Evolutionary conservation across 2,329 filamentous ascomycete genomes (phyloP), one percentile per base, ranked within the genome.

Genomic region (Cladorrhinum sp.): DNA sequence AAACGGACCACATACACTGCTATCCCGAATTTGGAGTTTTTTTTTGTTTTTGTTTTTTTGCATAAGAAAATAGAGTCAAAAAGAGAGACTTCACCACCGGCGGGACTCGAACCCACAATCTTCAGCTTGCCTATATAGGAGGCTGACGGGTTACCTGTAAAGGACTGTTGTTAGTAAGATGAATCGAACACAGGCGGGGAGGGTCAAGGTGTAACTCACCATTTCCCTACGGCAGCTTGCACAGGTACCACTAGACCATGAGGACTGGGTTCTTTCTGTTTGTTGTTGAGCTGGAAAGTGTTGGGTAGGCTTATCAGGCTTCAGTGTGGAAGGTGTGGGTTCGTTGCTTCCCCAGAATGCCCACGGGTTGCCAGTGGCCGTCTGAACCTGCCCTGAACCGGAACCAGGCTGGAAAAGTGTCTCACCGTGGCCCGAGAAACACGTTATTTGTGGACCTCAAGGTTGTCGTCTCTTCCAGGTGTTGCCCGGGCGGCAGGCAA

Each of bases 91-190:
- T 49, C 36, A 56, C 38, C 53, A 12, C 53, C 38, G 53, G 27
- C 38, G 53, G 53, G 53, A 56, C 53, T 56, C 53, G 38, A 56
- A 56, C 53, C 53, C 53, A 36, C 53, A 56, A 29, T 56, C 22
- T 56, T 49, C 53, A 56, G 53, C 38, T 56, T 56, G 41, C 41
- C 41, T 45, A 7, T 45, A 22, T 45, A 56, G 53, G 53, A 56
- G 53, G 38, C 53, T 56, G 53, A 49, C 53, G 53, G 49, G 53
- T 56, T 56, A 56, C 45, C 45, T 50, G 25, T 4, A 50, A 22
- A 24, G 7, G 9, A 7, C 4, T 3, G 22, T 3, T 50, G 45
- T 50, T 22, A 50, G 45, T 18, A 50, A 18, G 16, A 3, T 10
- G 18, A 22, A 16, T 50, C 45, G 45, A 50, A 50, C 45, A 10